phyloP scores from a whole-genome alignment of 768 basidiomycete species.

The Russula sp. region DNA sequence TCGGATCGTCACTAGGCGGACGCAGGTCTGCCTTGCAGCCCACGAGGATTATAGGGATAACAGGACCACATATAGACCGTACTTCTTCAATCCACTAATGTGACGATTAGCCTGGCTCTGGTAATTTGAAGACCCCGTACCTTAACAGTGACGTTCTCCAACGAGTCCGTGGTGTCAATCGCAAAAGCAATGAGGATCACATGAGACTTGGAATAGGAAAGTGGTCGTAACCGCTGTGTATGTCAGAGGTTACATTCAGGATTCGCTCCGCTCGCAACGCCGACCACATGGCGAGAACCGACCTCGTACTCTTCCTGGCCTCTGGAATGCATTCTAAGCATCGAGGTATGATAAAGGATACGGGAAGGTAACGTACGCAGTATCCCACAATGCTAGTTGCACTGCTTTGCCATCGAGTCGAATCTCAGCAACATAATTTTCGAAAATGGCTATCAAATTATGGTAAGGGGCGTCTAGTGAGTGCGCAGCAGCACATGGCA shows the following conservation, averaged over 20 bases:
- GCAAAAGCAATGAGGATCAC: slow-evolving; percentile 97
- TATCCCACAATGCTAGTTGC: slow-evolving; percentile 97
- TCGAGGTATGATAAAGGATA: slow-evolving; percentile 1
- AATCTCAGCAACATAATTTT: slow-evolving; percentile 99
- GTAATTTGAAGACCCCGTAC: slow-evolving; percentile 35
- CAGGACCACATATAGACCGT: slow-evolving; percentile 87
- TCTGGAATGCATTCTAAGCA: slow-evolving; percentile 38
- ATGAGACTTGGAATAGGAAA: slow-evolving; percentile 98
- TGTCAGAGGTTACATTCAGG: slow-evolving; percentile 8
- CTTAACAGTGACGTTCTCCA: slow-evolving; percentile 94
- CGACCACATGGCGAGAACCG: slow-evolving; percentile 21
- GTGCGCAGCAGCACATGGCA: slow-evolving; percentile 2
- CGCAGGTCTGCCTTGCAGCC: slow-evolving; percentile 95
- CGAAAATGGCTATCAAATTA: slow-evolving; percentile 72
- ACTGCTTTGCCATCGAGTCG: slow-evolving; percentile 96
- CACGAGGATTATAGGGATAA: slow-evolving; percentile 90
- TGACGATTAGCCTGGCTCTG: not conserved
- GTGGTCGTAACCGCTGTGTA: slow-evolving; percentile 78
- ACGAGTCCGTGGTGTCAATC: slow-evolving; percentile 92
- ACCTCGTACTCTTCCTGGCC: slow-evolving; percentile 99
- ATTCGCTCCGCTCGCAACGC: not conserved
- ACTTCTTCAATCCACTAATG: slow-evolving; percentile 97
- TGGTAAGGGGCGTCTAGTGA: not conserved
- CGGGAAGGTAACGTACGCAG: slow-evolving; percentile 64
- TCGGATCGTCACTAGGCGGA: slow-evolving; percentile 45